phyloP scores from a whole-genome alignment of 140 eudicot species.

The Oenanthe javanica region DNA sequence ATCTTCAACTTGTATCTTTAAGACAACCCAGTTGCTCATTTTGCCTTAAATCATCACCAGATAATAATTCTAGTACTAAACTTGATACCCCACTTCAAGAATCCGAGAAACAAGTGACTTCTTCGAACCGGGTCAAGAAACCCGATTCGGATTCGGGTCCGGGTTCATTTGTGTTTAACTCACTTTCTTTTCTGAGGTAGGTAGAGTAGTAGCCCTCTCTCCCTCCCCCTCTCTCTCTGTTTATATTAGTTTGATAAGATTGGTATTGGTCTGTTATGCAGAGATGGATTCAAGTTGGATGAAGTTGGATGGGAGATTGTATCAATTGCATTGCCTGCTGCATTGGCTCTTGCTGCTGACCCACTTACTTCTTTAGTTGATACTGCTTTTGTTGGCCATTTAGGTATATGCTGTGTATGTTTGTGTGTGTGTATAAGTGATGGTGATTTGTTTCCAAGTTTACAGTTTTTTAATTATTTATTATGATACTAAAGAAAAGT shows the following conservation, averaged over 20 bases:
- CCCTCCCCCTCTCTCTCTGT: not conserved
- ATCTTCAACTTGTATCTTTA: not conserved
- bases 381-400: slow-evolving; percentile 88
- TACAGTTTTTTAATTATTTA: not conserved
- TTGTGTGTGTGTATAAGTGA: too few species aligned
- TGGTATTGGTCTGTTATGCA: slow-evolving; percentile 12
- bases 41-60: slow-evolving; percentile 35
- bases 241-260: not conserved
- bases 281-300: slow-evolving; percentile 53
- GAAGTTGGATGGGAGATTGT: slow-evolving; percentile 72
- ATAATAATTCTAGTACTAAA: slow-evolving; percentile 32
- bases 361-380: slow-evolving; percentile 88
- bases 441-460: not conserved
- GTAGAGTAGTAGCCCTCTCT: not conserved
- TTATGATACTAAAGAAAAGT: not conserved
- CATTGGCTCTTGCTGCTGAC: slow-evolving; percentile 93
- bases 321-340: slow-evolving; percentile 91
- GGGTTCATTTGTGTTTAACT: not conserved
- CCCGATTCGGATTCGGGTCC: slow-evolving; percentile 13
- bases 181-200: slow-evolving; percentile 26
- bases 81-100: not conserved
- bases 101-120: slow-evolving; percentile 5
- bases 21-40: slow-evolving; percentile 5
- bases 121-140: not conserved
- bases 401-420: slow-evolving; percentile 42